Conservation (phyloP, 108 stramenopile genomes). For the Fistulifera pelliculosa region DNA sequence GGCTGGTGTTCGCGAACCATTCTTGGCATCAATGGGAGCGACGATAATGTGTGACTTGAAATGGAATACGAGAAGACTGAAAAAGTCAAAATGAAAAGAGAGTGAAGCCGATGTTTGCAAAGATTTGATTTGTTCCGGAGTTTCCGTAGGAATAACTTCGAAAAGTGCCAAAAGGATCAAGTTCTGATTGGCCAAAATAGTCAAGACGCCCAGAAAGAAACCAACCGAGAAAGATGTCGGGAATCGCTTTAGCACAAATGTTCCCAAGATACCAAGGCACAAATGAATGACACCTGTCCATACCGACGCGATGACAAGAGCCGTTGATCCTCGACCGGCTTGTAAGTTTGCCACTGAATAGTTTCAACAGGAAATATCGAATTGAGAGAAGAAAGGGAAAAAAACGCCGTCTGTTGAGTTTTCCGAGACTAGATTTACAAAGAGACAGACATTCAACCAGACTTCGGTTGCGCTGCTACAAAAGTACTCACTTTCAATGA, state of each 20-base stretch:
- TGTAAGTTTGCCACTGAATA: conserved; percentile 50
- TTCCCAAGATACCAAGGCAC: conserved; percentile 57
- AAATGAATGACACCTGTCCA: conserved; percentile 70
- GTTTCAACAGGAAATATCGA: neutral
- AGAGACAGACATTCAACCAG: neutral
- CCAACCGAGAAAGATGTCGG: conserved; percentile 77
- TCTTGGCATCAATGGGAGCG: conserved; percentile 29
- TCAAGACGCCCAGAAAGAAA: conserved; percentile 59
- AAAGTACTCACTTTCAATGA: conserved; percentile 61
- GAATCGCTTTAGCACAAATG: conserved; percentile 78
- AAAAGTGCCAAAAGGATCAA: conserved; percentile 65
- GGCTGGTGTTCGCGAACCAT: neutral
- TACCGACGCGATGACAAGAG: conserved; percentile 51
- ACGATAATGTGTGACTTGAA: conserved; percentile 61
- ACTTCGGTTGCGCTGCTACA: neutral
- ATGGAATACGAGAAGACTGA: conserved; percentile 56
- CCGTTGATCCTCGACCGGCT: conserved; percentile 35
- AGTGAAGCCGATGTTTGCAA: conserved; percentile 52
- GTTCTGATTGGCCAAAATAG: conserved; percentile 74
- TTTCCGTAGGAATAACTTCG: conserved; percentile 47
- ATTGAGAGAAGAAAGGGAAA: neutral
- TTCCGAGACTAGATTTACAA: too few species aligned
- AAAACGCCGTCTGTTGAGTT: neutral
- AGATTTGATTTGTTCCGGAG: conserved; percentile 36
- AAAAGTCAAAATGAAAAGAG: conserved; percentile 54